Base-by-base conservation (phyloP, 306 rosid species). In the Alnus glutinosa region DNA sequence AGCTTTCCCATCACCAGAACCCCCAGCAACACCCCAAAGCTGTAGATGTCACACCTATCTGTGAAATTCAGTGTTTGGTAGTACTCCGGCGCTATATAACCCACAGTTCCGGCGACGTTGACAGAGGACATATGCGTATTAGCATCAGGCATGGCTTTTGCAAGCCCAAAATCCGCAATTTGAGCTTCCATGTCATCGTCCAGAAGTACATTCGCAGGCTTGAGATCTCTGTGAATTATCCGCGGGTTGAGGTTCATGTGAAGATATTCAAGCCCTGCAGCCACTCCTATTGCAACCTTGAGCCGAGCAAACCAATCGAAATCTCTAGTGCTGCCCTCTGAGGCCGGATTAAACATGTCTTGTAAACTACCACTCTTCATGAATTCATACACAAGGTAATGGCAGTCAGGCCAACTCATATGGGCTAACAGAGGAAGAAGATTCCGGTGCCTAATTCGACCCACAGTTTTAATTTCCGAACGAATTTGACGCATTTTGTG, bases 341-440 rank as follows among this genome's bases (percentile, higher is more conserved):
- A 51, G 37, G 81, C 94, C 2, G 67, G 71, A 5, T 0, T 7
- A 30, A 96, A 39, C 57, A 73, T 34, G 81, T 93, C 92, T 23
- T 90, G 96, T 66, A 96, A 83, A 79, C 99, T 96, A 0, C 99
- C 97, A 42, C 93, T 96, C 75, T 91, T 96, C 98, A 96, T 96
- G 90, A 66, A 96, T 55, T 93, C 99, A 0, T 93, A 96, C 19
- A 96, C 93, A 19, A 96, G 90, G 80, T 86, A 87, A 78, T 96
- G 97, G 49, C 93, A 91, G 44, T 93, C 94, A 3, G 98, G 97
- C 50, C 92, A 89, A 3, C 89, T 82, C 6, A 91, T 80, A 55
- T 96, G 99, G 5, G 99, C 97, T 14, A 96, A 55, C 23, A 96
- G 86, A 77, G 98, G 90, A 9, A 93, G 81, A 67, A 93, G 95